Conservation (phyloP, 345 rosid genomes). For the Brassica incana region DNA sequence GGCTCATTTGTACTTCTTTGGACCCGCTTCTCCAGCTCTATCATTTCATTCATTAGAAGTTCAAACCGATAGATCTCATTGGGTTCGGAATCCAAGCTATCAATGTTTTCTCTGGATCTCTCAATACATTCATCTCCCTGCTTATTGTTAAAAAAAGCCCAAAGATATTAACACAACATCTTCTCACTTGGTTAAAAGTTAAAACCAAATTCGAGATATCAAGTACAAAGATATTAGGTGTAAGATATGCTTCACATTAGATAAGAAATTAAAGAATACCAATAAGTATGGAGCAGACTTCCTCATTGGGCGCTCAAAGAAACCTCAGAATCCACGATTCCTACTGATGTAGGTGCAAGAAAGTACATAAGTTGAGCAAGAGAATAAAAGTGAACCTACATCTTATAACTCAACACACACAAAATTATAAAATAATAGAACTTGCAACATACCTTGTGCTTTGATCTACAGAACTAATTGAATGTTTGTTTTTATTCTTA, state of each 20-base stretch:
- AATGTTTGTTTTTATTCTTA: neutral
- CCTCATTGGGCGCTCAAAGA: too few species aligned
- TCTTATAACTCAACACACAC: constrained; percentile 5
- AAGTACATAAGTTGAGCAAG: constrained; percentile 8
- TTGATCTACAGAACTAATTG: constrained; percentile 40
- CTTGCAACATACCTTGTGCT: constrained; percentile 50
- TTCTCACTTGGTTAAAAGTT: constrained; percentile 2
- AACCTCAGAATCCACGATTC: too few species aligned
- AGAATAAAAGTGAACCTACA: constrained; percentile 7
- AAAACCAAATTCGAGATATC: neutral
- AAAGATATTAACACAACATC: constrained; percentile 18
- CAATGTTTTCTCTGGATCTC: constrained; percentile 41
- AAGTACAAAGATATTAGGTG: neutral
- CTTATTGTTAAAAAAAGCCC: constrained; percentile 25
- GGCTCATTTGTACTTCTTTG: constrained; percentile 69
- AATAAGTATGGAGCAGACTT: constrained; percentile 28
- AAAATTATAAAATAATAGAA: constrained; percentile 5
- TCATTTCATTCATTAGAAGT: constrained; percentile 75
- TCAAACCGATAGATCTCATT: constrained; percentile 76
- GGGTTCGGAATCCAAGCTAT: constrained; percentile 49
- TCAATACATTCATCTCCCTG: constrained; percentile 55
- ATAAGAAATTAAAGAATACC: constrained; percentile 30
- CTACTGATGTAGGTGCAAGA: constrained; percentile 9
- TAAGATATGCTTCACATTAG: neutral
- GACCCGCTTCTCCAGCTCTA: constrained; percentile 82